These are phyloP conservation scores for Platanthera zijinensis DNA, from an alignment of 106 monocot genomes.

Conservation along the genomic window DNA sequence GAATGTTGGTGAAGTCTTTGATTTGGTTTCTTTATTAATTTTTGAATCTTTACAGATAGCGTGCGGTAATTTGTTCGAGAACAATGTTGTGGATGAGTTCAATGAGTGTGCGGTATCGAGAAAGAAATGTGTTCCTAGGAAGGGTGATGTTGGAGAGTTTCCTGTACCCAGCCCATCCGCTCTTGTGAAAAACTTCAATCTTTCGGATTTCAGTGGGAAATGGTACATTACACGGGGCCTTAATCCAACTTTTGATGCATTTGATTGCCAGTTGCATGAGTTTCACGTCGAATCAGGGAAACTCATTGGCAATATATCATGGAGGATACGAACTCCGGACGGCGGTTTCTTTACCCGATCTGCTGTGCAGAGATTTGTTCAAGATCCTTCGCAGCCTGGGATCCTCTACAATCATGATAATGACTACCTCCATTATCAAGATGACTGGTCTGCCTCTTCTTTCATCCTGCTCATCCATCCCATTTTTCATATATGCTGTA, in stretches of 20 bases:
- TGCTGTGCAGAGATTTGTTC: conserved; percentile 72
- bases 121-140: conserved; percentile 92
- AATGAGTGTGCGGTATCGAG: conserved; percentile 96
- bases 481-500: not conserved
- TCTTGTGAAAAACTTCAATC: conserved; percentile 62
- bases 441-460: conserved; percentile 73
- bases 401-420: conserved; percentile 94
- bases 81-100: conserved; percentile 86
- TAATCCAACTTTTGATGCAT: conserved; percentile 83
- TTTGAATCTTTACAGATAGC: conserved; percentile 56
- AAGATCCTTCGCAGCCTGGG: conserved; percentile 73
- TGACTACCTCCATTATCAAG: conserved; percentile 97
- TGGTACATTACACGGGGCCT: conserved; percentile 93
- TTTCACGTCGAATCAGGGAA: conserved; percentile 70
- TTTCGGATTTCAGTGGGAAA: conserved; percentile 80
- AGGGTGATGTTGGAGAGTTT: conserved; percentile 81
- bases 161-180: conserved; percentile 65
- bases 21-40: not conserved
- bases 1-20: not conserved
- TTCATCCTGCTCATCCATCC: not conserved
- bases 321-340: conserved; percentile 80
- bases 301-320: conserved; percentile 73
- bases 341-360: conserved; percentile 72
- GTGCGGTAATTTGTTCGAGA: conserved; percentile 93
- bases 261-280: conserved; percentile 91